These are phyloP conservation scores for Solanum habrochaites DNA, from an alignment of 257 asterid genomes.

Conservation along the genomic window DNA sequence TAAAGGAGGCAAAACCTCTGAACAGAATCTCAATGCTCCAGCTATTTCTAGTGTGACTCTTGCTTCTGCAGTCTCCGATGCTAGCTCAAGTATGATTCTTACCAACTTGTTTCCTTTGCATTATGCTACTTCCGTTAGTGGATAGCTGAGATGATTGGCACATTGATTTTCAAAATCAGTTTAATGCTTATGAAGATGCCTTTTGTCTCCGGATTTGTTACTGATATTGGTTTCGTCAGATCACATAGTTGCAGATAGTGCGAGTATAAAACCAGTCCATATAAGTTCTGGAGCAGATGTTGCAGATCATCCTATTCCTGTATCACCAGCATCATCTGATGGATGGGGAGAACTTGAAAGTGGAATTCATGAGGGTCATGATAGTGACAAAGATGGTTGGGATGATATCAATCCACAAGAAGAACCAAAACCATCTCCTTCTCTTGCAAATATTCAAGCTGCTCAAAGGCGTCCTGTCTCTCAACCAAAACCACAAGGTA, in stretches of 20 bases:
- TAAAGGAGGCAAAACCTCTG: constrained; percentile 86
- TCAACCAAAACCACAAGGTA: constrained; percentile 67
- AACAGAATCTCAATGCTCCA: constrained; percentile 45
- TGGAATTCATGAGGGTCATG: constrained; percentile 48
- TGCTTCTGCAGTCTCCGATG: constrained; percentile 44
- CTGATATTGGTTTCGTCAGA: constrained; percentile 15
- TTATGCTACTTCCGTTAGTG: background rate
- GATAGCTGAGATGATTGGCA: background rate
- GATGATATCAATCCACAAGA: constrained; percentile 92
- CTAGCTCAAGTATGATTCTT: constrained; percentile 48
- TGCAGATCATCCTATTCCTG: constrained; percentile 40
- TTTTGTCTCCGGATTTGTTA: background rate
- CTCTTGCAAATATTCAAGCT: constrained; percentile 82
- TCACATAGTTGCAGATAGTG: constrained; percentile 33
- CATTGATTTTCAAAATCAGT: background rate
- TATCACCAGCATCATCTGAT: constrained; percentile 71
- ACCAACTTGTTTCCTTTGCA: background rate
- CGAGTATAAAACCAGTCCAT: constrained; percentile 35
- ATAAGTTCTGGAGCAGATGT: constrained; percentile 39
- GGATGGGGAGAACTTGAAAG: constrained; percentile 97
- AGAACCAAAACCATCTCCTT: constrained; percentile 58
- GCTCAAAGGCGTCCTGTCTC: constrained; percentile 84
- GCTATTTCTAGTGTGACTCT: constrained; percentile 42
- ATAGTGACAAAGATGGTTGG: constrained; percentile 71
- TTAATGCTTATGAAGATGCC: background rate